Conservation (phyloP, 2,329 filamentous ascomycete species). For the Septoria petroselini region DNA sequence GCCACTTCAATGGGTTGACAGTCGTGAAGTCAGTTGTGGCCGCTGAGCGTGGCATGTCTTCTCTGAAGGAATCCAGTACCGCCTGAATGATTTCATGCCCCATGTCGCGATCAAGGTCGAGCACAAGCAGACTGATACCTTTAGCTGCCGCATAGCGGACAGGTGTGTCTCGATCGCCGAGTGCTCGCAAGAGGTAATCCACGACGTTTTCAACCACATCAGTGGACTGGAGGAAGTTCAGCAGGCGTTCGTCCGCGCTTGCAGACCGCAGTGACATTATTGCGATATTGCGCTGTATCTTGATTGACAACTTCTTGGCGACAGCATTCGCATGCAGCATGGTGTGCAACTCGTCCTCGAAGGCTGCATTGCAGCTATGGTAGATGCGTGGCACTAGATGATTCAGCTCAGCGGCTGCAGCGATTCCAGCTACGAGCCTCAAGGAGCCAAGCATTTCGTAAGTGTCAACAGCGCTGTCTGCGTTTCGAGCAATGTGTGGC, state of each 20-base stretch:
- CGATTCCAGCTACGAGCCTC: slow-evolving; percentile 72
- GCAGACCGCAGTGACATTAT: slow-evolving; percentile 58
- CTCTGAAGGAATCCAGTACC: slow-evolving; percentile 66
- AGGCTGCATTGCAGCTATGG: slow-evolving; percentile 58
- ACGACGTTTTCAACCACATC: slow-evolving; percentile 70
- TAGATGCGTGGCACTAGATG: slow-evolving; percentile 66
- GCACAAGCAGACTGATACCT: slow-evolving; percentile 78
- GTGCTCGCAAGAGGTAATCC: slow-evolving; percentile 70
- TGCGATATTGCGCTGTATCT: slow-evolving; percentile 73
- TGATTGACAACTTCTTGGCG: slow-evolving; percentile 77
- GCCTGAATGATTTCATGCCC: slow-evolving; percentile 83
- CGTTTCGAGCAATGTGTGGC: slow-evolving; percentile 47
- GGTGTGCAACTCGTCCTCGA: slow-evolving; percentile 51
- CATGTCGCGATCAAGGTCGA: slow-evolving; percentile 77
- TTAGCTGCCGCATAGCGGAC: slow-evolving; percentile 91
- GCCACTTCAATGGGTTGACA: slow-evolving; percentile 83
- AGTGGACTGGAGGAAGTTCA: slow-evolving; percentile 38
- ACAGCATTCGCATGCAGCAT: slow-evolving; percentile 69
- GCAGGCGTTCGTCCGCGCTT: slow-evolving; percentile 26
- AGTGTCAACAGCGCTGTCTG: slow-evolving; percentile 40
- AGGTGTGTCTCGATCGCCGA: slow-evolving; percentile 85
- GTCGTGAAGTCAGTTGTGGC: slow-evolving; percentile 61
- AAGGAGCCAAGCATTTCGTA: slow-evolving; percentile 78
- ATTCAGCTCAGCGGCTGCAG: slow-evolving; percentile 69
- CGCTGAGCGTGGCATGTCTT: slow-evolving; percentile 56